Evolutionary conservation across 495 filamentous ascomycete genomes (phyloP).

Genomic region (Daldinia decipiens): DNA sequence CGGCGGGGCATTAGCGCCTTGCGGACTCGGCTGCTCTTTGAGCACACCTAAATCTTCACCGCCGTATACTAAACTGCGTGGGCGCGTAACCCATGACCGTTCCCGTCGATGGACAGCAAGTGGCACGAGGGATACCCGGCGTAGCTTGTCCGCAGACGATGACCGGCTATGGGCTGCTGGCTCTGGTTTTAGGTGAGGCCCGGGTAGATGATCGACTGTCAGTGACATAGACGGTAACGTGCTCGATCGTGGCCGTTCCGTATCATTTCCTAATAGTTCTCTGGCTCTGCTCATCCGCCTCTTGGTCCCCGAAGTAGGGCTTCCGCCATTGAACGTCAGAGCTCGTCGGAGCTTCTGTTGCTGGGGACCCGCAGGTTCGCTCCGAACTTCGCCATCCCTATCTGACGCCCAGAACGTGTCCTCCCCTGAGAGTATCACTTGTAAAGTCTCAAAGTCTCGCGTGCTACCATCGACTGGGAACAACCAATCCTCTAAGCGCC

Average conservation of each 20-base stretch:
- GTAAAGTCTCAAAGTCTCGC: conserved; percentile 52
- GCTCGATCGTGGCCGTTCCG: conserved; percentile 43
- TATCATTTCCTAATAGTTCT: conserved; percentile 26
- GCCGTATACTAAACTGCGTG: conserved; percentile 41
- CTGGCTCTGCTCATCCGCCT: conserved; percentile 33
- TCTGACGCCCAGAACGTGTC: conserved; percentile 58
- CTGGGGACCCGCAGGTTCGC: conserved; percentile 30
- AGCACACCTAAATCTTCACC: conserved; percentile 37
- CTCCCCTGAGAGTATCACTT: conserved; percentile 55
- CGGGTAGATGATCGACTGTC: conserved; percentile 31
- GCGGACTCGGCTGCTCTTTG: conserved; percentile 45
- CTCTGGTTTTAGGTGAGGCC: conserved; percentile 27
- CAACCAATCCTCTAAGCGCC: conserved; percentile 51
- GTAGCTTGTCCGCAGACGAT: conserved; percentile 40
- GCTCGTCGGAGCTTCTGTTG: conserved; percentile 40
- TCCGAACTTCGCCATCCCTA: conserved; percentile 52
- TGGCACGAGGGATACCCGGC: conserved; percentile 36
- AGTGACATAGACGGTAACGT: conserved; percentile 39
- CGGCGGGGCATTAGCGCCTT: neutral
- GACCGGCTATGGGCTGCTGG: conserved; percentile 35
- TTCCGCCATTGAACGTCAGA: conserved; percentile 38
- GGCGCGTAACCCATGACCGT: conserved; percentile 40
- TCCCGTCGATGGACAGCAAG: conserved; percentile 35
- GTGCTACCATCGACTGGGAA: conserved; percentile 52
- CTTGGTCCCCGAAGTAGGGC: conserved; percentile 1